These are phyloP conservation scores for Chlorencoelia australis DNA, from an alignment of 2,329 filamentous ascomycete species.

Conservation along the genomic window DNA sequence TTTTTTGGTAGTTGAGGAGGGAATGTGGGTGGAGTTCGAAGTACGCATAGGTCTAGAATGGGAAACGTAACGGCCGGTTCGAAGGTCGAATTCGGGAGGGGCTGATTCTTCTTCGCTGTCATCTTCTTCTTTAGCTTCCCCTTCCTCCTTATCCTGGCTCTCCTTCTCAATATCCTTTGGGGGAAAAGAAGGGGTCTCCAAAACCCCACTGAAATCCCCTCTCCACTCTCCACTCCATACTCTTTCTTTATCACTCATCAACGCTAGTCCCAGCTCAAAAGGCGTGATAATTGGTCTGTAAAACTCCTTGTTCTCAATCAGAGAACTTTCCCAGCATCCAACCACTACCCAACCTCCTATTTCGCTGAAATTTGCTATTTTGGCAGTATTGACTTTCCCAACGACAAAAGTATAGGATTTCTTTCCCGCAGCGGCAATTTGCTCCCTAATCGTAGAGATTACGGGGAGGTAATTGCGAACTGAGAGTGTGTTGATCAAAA, in stretches of 20 bases:
- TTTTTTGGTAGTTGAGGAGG: slow-evolving; percentile 3
- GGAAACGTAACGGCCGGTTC: slow-evolving; percentile 75
- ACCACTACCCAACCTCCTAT: slow-evolving; percentile 95
- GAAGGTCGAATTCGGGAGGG: slow-evolving; percentile 83
- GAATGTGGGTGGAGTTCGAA: not conserved
- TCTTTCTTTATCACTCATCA: slow-evolving; percentile 64
- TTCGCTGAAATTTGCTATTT: slow-evolving; percentile 93
- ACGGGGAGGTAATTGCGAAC: slow-evolving; percentile 84
- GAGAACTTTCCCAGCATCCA: slow-evolving; percentile 92
- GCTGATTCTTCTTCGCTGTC: slow-evolving; percentile 58
- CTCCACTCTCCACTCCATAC: slow-evolving; percentile 86
- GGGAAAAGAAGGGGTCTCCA: not conserved
- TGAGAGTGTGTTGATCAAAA: slow-evolving; percentile 89
- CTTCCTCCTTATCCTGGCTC: slow-evolving; percentile 16
- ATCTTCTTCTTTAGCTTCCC: slow-evolving; percentile 1
- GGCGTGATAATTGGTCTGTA: slow-evolving; percentile 89
- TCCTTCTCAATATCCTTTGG: slow-evolving; percentile 27
- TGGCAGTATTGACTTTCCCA: slow-evolving; percentile 89
- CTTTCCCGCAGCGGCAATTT: slow-evolving; percentile 74
- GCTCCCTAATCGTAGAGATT: slow-evolving; percentile 59
- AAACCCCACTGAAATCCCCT: slow-evolving; percentile 65
- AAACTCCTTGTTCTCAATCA: slow-evolving; percentile 83
- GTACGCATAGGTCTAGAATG: slow-evolving; percentile 64
- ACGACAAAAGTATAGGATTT: slow-evolving; percentile 96
- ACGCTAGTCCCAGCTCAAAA: slow-evolving; percentile 74